phyloP scores from a whole-genome alignment of 305 asterid species.

The Coffea humblotiana region DNA sequence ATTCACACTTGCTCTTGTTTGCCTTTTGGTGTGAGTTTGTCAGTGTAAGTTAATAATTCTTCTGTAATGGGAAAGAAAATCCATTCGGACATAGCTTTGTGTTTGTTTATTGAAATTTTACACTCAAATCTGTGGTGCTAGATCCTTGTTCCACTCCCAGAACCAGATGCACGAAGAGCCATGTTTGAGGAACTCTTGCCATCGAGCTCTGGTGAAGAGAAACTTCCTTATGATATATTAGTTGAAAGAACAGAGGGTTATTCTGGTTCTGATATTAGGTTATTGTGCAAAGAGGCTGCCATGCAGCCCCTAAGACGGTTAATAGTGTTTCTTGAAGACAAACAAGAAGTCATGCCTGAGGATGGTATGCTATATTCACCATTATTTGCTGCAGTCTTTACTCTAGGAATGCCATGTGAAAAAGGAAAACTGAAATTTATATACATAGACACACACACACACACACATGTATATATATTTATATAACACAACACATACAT shows the following conservation, averaged over 20 bases:
- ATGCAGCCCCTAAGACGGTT: constrained; percentile 91
- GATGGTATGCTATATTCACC: constrained; percentile 55
- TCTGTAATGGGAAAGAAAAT: neutral
- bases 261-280: constrained; percentile 93
- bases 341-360: constrained; percentile 59
- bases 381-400: constrained; percentile 1
- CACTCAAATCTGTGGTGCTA: constrained; percentile 21
- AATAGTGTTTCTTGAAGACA: constrained; percentile 71
- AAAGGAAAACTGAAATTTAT: neutral
- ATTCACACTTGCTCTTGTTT: neutral
- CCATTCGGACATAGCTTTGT: neutral
- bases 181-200: constrained; percentile 85
- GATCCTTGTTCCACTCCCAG: constrained; percentile 98
- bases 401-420: neutral
- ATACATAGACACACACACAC: too few species aligned
- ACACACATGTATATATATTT: too few species aligned
- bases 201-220: constrained; percentile 41
- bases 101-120: neutral
- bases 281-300: constrained; percentile 94
- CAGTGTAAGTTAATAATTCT: neutral
- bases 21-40: neutral
- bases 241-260: constrained; percentile 70
- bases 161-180: constrained; percentile 83
- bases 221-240: constrained; percentile 72
- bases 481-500: too few species aligned